Evolutionary conservation across 1,139 yeast species (phyloP), one percentile per base, ranked within the genome.

Genomic region (Zygoascus meyerae): DNA sequence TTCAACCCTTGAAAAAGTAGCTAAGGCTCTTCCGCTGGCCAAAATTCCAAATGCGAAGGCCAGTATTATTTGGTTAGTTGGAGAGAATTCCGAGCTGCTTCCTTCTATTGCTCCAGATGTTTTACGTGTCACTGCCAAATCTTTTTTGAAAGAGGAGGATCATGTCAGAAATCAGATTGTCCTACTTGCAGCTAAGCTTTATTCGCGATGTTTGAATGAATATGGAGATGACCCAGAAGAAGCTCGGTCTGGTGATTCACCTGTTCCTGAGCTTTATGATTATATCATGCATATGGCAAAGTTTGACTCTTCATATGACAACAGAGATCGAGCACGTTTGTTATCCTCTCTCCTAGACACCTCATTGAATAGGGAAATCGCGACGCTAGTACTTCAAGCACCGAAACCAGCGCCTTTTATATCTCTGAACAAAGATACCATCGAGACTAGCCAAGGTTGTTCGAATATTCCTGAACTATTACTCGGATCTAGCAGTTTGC

Each of bases 1-100:
- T 18, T 61, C 64, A 26, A 67, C 74, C 1, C 66, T 78, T 44
- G 64, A 67, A 45, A 70, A 65, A 51, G 62, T 78, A 29, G 69
- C 76, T 1, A 65, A 38, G 52, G 57, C 46, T 18, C 52, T 57
- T 12, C 51, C 47, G 6, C 42, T 40, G 16, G 51, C 47, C 30
- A 46, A 34, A 34, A 58, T 55, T 16, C 51, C 64, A 1, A 54
- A 55, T 14, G 95, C 97, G 0, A 78, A 81, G 54, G 89, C 95
- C 1, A 84, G 94, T 48, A 81, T 89, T 16, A 74, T 92, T 14
- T 94, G 97, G 97, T 74, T 90, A 10, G 77, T 92, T 40, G 97
- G 97, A 2, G 97, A 92, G 60, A 83, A 85, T 59, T 64, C 75
- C 1, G 64, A 65, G 1, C 56, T 69, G 9, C 72, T 73, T 11